Evolutionary conservation across 805 yeast genomes (phyloP).

Genomic region (Wickerhamomyces kurtzmanii): DNA sequence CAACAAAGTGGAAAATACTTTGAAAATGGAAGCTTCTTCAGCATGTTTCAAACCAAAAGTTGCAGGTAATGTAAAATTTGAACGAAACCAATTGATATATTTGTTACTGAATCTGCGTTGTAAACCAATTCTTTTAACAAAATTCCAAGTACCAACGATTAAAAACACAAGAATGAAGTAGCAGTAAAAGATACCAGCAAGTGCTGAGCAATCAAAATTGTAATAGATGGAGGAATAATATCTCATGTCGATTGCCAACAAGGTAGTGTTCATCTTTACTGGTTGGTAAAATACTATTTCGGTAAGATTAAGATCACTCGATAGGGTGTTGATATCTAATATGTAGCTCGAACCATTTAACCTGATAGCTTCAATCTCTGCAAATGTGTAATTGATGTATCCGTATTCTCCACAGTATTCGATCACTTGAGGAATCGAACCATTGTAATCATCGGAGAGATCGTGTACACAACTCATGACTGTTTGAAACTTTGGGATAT

Average conservation of each 20-base stretch:
- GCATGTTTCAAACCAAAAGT: constrained; percentile 10
- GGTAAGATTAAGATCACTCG: constrained; percentile 7
- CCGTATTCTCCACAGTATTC: too few species aligned
- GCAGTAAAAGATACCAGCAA: constrained; percentile 22
- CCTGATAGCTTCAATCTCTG: too few species aligned
- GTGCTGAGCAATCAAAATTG: constrained; percentile 11
- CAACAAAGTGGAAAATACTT: constrained; percentile 7
- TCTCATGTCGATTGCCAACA: neutral
- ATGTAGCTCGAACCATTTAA: too few species aligned
- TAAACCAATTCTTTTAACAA: constrained; percentile 14
- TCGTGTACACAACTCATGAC: too few species aligned
- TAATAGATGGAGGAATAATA: constrained; percentile 5
- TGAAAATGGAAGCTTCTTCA: neutral
- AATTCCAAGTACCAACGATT: constrained; percentile 22
- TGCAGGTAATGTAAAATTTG: constrained; percentile 9
- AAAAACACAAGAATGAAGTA: constrained; percentile 32
- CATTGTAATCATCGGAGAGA: too few species aligned
- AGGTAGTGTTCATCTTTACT: constrained; percentile 2
- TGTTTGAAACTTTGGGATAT: too few species aligned
- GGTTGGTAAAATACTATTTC: constrained; percentile 5
- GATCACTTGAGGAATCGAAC: too few species aligned
- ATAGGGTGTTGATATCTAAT: too few species aligned
- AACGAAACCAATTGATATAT: constrained; percentile 7
- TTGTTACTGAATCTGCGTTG: constrained; percentile 7
- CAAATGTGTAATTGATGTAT: too few species aligned